A percentile compares a stretch with the other conserved stretches of the same genome.
These are phyloP conservation scores for Penicillium sp. DNA, from an alignment of 2,329 filamentous ascomycete genomes.

Conservation along the genomic window DNA sequence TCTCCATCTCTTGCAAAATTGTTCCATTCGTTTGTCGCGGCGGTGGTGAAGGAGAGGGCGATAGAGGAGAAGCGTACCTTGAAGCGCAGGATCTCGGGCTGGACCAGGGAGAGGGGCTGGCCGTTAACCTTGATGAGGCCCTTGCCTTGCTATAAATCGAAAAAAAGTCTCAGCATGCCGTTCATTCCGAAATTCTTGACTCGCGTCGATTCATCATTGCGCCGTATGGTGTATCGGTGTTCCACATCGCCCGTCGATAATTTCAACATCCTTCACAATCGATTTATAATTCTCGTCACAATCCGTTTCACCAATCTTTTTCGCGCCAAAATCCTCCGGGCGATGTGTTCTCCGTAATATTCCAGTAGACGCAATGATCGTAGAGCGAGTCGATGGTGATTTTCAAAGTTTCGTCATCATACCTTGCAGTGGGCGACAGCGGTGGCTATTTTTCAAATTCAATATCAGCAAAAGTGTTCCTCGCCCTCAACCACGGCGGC, in stretches of 20 bases:
- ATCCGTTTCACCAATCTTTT: not conserved
- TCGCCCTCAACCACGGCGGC: conserved; percentile 10
- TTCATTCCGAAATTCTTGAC: conserved; percentile 17
- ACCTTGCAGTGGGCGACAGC: conserved; percentile 93
- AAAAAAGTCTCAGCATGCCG: conserved; percentile 33
- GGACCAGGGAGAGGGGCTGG: conserved; percentile 88
- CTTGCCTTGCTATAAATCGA: conserved; percentile 65
- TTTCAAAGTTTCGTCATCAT: conserved; percentile 42
- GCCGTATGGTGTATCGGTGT: conserved; percentile 16
- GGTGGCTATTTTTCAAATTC: conserved; percentile 61
- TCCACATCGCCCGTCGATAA: conserved; percentile 13
- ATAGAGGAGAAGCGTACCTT: conserved; percentile 64
- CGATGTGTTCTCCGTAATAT: conserved; percentile 2
- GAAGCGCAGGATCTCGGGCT: conserved; percentile 97
- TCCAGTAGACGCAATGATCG: conserved; percentile 20
- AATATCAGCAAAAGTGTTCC: conserved; percentile 39
- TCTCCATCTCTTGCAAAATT: not conserved
- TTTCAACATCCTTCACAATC: conserved; percentile 5
- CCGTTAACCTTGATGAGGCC: conserved; percentile 99
- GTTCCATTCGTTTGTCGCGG: conserved; percentile 2
- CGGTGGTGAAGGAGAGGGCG: conserved; percentile 14
- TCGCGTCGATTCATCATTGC: conserved; percentile 12
- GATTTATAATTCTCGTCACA: not conserved
- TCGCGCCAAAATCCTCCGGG: not conserved
- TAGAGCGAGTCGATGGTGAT: conserved; percentile 13